Evolutionary conservation across 2,329 filamentous ascomycete species (phyloP).

Genomic region (Phaeosphaeria sp.): DNA sequence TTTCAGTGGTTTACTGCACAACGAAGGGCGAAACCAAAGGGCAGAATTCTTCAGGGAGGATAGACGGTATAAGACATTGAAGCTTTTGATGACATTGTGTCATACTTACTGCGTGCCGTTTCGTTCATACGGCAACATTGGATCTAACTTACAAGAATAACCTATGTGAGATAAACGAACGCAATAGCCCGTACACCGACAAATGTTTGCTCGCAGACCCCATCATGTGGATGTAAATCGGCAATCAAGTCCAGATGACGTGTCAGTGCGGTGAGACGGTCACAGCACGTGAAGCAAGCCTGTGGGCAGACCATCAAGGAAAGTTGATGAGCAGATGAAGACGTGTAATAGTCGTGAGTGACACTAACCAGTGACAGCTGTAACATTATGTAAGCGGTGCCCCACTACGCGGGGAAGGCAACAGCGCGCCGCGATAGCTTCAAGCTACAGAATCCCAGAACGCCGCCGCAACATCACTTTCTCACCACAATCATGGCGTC

Average conservation of each 20-base stretch:
- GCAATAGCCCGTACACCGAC: not conserved
- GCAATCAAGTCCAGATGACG: too few species aligned
- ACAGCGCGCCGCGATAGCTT: constrained; percentile 17
- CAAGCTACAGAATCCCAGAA: constrained; percentile 18
- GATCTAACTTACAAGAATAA: too few species aligned
- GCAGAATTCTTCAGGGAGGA: not conserved
- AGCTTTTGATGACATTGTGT: not conserved
- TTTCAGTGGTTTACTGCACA: not conserved
- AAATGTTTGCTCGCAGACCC: not conserved
- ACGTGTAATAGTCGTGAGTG: not conserved
- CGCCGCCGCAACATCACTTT: constrained; percentile 14
- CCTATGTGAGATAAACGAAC: not conserved
- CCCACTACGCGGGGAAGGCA: constrained; percentile 22
- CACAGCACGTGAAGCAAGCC: too few species aligned
- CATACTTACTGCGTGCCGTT: too few species aligned
- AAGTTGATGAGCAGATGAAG: too few species aligned
- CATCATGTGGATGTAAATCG: too few species aligned
- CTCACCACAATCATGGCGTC: constrained; percentile 35
- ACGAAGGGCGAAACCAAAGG: not conserved
- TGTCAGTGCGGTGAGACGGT: too few species aligned
- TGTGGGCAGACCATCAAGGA: too few species aligned
- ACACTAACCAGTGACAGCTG: not conserved
- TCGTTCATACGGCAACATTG: too few species aligned
- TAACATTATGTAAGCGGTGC: constrained; percentile 1
- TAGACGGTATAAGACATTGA: not conserved